These are phyloP conservation scores for Kodamaea fungicola DNA, from an alignment of 1,139 yeast genomes.

Conservation along the genomic window DNA sequence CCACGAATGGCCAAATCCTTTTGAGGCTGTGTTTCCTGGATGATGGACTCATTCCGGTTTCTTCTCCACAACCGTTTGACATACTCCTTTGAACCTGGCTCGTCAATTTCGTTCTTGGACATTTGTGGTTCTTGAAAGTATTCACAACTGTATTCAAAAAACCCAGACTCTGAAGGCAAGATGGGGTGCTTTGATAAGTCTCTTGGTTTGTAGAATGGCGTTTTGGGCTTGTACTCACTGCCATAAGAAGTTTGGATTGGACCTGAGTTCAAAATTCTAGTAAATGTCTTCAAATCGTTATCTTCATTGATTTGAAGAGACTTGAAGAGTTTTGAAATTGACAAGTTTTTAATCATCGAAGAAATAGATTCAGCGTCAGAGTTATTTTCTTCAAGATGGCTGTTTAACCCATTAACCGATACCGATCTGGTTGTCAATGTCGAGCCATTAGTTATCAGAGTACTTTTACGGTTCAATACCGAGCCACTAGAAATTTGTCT, in stretches of 20 bases:
- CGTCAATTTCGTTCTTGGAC: constrained; percentile 81
- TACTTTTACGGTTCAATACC: constrained; percentile 25
- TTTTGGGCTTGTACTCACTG: constrained; percentile 45
- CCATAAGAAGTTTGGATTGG: constrained; percentile 50
- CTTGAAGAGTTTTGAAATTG: constrained; percentile 43
- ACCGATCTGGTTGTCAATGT: constrained; percentile 30
- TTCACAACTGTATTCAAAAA: constrained; percentile 85
- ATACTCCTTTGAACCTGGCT: constrained; percentile 88
- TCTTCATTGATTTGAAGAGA: constrained; percentile 44
- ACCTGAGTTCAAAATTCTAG: constrained; percentile 35
- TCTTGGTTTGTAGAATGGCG: constrained; percentile 49
- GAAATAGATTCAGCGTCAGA: constrained; percentile 36
- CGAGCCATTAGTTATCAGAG: constrained; percentile 29
- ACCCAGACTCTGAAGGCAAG: constrained; percentile 68
- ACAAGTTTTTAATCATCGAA: constrained; percentile 35
- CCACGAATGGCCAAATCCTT: constrained; percentile 82
- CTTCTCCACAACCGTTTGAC: constrained; percentile 85
- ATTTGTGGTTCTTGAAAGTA: constrained; percentile 97
- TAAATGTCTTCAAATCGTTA: constrained; percentile 34
- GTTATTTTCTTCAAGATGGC: constrained; percentile 12
- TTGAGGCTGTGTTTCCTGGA: constrained; percentile 86
- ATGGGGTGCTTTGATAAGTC: constrained; percentile 35
- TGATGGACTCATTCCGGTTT: constrained; percentile 80
- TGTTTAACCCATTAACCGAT: constrained; percentile 25
- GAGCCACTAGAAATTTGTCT: constrained; percentile 37